A percentile compares a stretch with the other conserved stretches of the same genome.
These are phyloP conservation scores for Mychonastes homosphaera DNA, from an alignment of 139 green algal species.

Conservation along the genomic window DNA sequence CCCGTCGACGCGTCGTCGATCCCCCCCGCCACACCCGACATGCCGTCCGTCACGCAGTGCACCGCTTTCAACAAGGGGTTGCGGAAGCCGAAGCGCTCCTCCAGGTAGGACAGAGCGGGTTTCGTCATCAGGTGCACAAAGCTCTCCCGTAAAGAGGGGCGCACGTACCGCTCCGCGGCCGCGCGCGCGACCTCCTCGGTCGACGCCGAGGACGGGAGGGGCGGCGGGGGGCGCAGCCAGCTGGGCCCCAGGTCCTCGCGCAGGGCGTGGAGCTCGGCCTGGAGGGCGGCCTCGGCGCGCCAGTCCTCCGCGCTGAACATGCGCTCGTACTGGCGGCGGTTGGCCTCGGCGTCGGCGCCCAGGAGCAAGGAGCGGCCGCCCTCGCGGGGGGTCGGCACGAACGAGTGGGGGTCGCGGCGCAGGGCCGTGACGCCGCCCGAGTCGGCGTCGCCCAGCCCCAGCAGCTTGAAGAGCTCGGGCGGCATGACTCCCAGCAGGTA, in stretches of 20 bases:
- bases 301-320: slow-evolving; percentile 50
- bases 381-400: slow-evolving; percentile 43
- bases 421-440: neutral
- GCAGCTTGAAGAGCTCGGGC: slow-evolving; percentile 38
- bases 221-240: slow-evolving; percentile 26
- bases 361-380: slow-evolving; percentile 17
- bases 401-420: slow-evolving; percentile 46
- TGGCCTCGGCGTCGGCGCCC: slow-evolving; percentile 12
- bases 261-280: slow-evolving; percentile 34
- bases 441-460: neutral
- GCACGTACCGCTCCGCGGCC: slow-evolving; percentile 37
- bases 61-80: slow-evolving; percentile 40
- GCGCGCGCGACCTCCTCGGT: slow-evolving; percentile 34
- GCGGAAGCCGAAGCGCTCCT: slow-evolving; percentile 35
- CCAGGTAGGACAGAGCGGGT: slow-evolving; percentile 30
- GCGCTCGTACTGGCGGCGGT: slow-evolving; percentile 28
- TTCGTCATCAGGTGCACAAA: slow-evolving; percentile 38
- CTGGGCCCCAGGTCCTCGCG: slow-evolving; percentile 29
- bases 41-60: slow-evolving; percentile 48
- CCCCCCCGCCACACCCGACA: slow-evolving; percentile 14
- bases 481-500: slow-evolving; percentile 56
- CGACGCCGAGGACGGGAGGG: no score
- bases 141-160: slow-evolving; percentile 25
- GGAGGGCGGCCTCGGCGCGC: slow-evolving; percentile 32
- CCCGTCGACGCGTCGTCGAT: slow-evolving; percentile 37